phyloP scores from a whole-genome alignment of 1,284 basidiomycete genomes.

The Ustilago crameri region DNA sequence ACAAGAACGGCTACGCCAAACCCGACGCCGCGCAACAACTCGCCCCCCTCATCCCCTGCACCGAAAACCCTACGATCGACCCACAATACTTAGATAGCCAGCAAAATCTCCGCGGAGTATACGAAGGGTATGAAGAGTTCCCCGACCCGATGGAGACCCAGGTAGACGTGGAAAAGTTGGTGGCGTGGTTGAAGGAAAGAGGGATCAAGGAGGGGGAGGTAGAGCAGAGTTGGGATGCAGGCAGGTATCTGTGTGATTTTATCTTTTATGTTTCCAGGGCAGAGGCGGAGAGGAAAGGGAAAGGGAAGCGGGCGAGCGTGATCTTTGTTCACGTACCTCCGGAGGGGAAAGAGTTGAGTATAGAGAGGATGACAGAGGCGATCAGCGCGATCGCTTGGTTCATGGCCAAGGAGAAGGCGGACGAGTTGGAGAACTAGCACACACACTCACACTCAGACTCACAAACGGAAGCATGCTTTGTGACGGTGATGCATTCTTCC shows the following conservation, averaged over 20 bases:
- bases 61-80: not conserved
- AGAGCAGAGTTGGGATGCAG: constrained; percentile 31
- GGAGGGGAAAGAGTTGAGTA: constrained; percentile 6
- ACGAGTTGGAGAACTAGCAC: not conserved
- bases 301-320: constrained; percentile 15
- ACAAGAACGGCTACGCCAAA: constrained; percentile 37
- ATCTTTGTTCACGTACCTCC: constrained; percentile 47
- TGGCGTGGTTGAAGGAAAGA: constrained; percentile 13
- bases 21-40: constrained; percentile 16
- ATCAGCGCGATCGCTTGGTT: constrained; percentile 39
- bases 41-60: constrained; percentile 11
- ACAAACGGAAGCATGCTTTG: constrained; percentile 3
- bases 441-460: too few relatives aligned
- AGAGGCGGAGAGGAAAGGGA: constrained; percentile 14
- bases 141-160: constrained; percentile 9
- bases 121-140: constrained; percentile 25
- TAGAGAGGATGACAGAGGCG: constrained; percentile 19
- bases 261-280: constrained; percentile 41
- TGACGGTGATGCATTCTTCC: too few relatives aligned
- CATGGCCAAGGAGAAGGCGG: constrained; percentile 14
- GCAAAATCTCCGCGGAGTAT: constrained; percentile 28
- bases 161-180: constrained; percentile 19
- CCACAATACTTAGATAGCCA: constrained; percentile 12
- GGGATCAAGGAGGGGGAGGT: constrained; percentile 16
- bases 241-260: constrained; percentile 51